Percentiles rank a stretch among this genome's conserved stretches.
These are phyloP conservation scores for Vanilla planifolia DNA, from an alignment of 106 monocot genomes.

Conservation along the genomic window DNA sequence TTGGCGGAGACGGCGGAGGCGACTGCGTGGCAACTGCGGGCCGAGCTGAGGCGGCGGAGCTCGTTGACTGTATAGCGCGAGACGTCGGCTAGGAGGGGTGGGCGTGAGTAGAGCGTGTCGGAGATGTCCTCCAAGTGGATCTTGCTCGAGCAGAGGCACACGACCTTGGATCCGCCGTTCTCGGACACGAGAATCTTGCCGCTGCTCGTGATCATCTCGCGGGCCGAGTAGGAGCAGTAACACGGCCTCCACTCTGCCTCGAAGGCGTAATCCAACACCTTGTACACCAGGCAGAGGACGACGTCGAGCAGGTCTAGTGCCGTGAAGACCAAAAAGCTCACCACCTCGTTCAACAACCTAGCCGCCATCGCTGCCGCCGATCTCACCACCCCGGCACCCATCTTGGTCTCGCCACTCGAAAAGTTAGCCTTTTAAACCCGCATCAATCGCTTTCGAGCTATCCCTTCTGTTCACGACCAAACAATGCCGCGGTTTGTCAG, in stretches of 20 bases:
- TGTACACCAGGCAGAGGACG: constrained; percentile 81
- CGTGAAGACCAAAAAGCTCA: constrained; percentile 55
- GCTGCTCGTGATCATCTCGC: constrained; percentile 28
- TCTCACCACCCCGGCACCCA: neutral
- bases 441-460: too few relatives aligned
- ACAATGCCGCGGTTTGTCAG: too few relatives aligned
- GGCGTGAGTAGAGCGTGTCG: constrained; percentile 70
- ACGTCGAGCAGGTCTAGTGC: constrained; percentile 62
- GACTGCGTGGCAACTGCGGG: neutral
- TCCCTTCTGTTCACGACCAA: too few relatives aligned
- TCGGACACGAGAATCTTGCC: constrained; percentile 39
- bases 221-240: constrained; percentile 70
- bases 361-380: constrained; percentile 11
- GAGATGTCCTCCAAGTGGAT: constrained; percentile 66
- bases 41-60: constrained; percentile 22
- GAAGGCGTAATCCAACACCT: constrained; percentile 54
- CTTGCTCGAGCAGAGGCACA: constrained; percentile 39
- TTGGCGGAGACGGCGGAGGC: too few relatives aligned
- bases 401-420: neutral
- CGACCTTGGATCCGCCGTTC: constrained; percentile 45
- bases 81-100: constrained; percentile 39
- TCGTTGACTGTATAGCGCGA: constrained; percentile 30
- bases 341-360: constrained; percentile 36
- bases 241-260: constrained; percentile 81
- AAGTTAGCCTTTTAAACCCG: neutral